Percentiles rank a stretch among this genome's conserved stretches.
These are phyloP conservation scores for Cronartium quercuum DNA, from an alignment of 1,284 basidiomycete species.

Conservation along the genomic window DNA sequence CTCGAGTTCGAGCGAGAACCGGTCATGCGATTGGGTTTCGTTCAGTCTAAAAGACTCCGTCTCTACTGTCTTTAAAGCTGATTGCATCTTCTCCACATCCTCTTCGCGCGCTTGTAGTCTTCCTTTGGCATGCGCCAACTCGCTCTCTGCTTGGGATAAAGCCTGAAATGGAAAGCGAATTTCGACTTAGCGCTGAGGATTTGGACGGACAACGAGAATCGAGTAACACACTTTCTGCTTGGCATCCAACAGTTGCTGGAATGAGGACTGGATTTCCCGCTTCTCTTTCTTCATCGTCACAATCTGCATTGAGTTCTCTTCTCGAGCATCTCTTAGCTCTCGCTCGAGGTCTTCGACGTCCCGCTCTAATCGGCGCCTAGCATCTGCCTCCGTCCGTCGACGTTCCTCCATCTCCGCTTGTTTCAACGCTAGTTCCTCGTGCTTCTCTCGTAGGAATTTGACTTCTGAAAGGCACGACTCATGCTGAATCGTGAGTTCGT, in stretches of 20 bases:
- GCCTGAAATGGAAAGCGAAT: slow-evolving; percentile 45
- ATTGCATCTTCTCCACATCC: slow-evolving; percentile 69
- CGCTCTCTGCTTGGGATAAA: slow-evolving; percentile 53
- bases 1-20: slow-evolving; percentile 83
- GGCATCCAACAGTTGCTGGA: slow-evolving; percentile 49
- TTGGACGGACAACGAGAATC: background rate
- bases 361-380: slow-evolving; percentile 42
- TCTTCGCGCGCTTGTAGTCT: slow-evolving; percentile 50
- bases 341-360: slow-evolving; percentile 54
- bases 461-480: slow-evolving; percentile 43
- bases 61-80: slow-evolving; percentile 62
- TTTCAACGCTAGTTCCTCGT: slow-evolving; percentile 65
- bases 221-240: slow-evolving; percentile 18
- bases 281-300: slow-evolving; percentile 52
- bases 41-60: slow-evolving; percentile 61
- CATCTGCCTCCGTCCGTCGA: slow-evolving; percentile 36
- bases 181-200: slow-evolving; percentile 46
- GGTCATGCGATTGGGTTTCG: slow-evolving; percentile 71
- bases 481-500: slow-evolving; percentile 44
- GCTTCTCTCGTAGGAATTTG: slow-evolving; percentile 53
- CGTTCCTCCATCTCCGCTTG: slow-evolving; percentile 28
- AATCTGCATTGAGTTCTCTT: slow-evolving; percentile 49
- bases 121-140: slow-evolving; percentile 62
- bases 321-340: slow-evolving; percentile 43
- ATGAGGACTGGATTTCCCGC: slow-evolving; percentile 48